Evolutionary conservation across 345 rosid genomes (phyloP), one percentile per base, ranked within the genome.

Genomic region (Pugionium dolabratum): DNA sequence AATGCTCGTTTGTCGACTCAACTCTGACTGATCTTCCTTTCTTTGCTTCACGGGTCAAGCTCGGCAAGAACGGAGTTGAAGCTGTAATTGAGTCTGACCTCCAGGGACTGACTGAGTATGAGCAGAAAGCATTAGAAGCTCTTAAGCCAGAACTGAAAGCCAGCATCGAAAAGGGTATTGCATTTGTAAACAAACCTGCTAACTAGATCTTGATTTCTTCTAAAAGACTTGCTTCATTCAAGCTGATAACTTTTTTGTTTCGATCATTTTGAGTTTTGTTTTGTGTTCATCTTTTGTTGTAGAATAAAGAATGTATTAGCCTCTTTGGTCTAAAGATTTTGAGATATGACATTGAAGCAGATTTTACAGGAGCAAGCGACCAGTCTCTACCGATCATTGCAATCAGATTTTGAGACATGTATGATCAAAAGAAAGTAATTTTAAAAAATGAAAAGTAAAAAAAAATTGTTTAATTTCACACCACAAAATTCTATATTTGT

Each of bases 41-140:
- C 83, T 94, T 88, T 63, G 93, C 99, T n/a, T 94, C 97, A 1
- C 73, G 93, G 83, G 73, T 88, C 29, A 94, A 89, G 83, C 72
- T 94, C 26, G 96, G 99, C 54, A 88, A 65, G 82, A 81, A 83
- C 7, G 97, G 99, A 26, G 56, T 90, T 52, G 99, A 94, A 80
- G 83, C 95, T 74, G 33, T 86, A 68, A 81, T 90, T 41, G 79
- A 83, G 49, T 81, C 88, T 26, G 96, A 87, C 49, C 85, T 88
- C 40, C 84, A 81, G 37, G 90, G 94, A 18, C 61, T 90, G 78
- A 88, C 87, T 0, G 89, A 84, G 69, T 86, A 83, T 45, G 99
- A 94, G 77, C 80, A 84, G 78, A 83, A 85, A 74, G 93, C 95
- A n/a, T 63, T 94, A 8, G 97, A 90, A 61, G 82, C 81, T 30